Evolutionary conservation across 192 early-diverging fungal species (phyloP).

Genomic region (Neocallimastix lanati): DNA sequence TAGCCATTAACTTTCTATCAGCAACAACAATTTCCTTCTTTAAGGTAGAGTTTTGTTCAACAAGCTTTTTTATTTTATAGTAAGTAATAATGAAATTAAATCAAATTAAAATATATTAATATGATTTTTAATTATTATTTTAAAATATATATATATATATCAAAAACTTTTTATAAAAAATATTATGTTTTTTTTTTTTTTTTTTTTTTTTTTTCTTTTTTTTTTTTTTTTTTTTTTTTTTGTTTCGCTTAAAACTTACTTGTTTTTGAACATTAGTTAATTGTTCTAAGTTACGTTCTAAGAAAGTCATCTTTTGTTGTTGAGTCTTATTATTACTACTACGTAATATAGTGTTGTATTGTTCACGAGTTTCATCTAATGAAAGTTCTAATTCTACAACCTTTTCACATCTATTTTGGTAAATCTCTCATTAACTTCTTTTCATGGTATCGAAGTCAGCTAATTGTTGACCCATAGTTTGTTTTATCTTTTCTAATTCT

Average conservation of each 20-base stretch:
- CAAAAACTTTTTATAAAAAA: too few relatives aligned
- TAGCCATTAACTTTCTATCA: constrained; percentile 77
- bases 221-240: too few relatives aligned
- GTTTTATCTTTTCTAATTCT: constrained; percentile 60
- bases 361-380: constrained; percentile 87
- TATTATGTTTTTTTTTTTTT: too few relatives aligned
- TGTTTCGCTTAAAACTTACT: neutral
- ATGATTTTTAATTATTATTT: too few relatives aligned
- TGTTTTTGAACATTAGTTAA: constrained; percentile 87
- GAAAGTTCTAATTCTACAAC: constrained; percentile 89
- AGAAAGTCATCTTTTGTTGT: constrained; percentile 92
- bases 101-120: too few relatives aligned
- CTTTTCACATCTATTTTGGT: constrained; percentile 90
- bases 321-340: constrained; percentile 69
- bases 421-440: constrained; percentile 93
- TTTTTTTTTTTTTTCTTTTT: too few relatives aligned
- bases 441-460: constrained; percentile 95
- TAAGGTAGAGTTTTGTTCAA: constrained; percentile 85
- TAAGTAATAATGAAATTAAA: neutral
- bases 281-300: constrained; percentile 94
- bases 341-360: constrained; percentile 71
- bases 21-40: constrained; percentile 84
- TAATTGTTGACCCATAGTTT: constrained; percentile 58
- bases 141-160: neutral
- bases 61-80: constrained; percentile 28